Base-by-base conservation (phyloP, 164 flowering plant species). In the Akebia trifoliata region DNA sequence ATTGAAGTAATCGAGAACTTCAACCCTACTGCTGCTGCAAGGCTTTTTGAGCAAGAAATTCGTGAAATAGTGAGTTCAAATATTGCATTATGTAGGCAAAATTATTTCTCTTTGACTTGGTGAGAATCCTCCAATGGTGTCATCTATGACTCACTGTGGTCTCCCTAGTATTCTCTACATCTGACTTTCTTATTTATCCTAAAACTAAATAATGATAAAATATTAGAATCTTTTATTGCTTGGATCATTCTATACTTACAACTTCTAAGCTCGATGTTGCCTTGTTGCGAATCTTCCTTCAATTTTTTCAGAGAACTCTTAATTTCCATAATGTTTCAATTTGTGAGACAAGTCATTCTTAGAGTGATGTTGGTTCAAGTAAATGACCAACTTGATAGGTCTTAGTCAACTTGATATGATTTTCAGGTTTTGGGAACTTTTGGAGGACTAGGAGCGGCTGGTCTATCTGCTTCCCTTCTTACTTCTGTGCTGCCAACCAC, bases 371-470 rank as follows among this genome's bases (percentile, higher is more conserved):
- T n/a, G n/a, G n/a, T n/a, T 4, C 8, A 43, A 43, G 50, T 26
- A 29, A 25, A 4, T 36, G 56, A 31, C 32, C 54, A 54, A 20
- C 29, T 51, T 62, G 30, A 42, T 44, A 7, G 34, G 31, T n/a
- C n/a, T 47, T 29, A 15, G 50, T n/a, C 29, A 6, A 54, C 9
- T 44, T 22, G 8, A 4, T 62, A 12, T 10, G 20, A 40, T 10
- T 62, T 45, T 63, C 74, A 87, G 97, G 79, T 81, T 56, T 59
- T 85, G 69, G 94, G 80, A 56, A 76, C 96, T 61, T 83, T 87
- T 78, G 96, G 97, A 61, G 97, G 97, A 61, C 68, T 90, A 4
- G 98, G 98, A 28, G 89, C 85, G 34, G 98, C 98, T 51, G 95
- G 98, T 37, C 70, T 93, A 51, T 90, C 97, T 55, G 98, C 97